Evolutionary conservation across 1,139 yeast genomes (phyloP), one percentile per base, ranked within the genome.

Genomic region (Trichomonascaceae sp.): DNA sequence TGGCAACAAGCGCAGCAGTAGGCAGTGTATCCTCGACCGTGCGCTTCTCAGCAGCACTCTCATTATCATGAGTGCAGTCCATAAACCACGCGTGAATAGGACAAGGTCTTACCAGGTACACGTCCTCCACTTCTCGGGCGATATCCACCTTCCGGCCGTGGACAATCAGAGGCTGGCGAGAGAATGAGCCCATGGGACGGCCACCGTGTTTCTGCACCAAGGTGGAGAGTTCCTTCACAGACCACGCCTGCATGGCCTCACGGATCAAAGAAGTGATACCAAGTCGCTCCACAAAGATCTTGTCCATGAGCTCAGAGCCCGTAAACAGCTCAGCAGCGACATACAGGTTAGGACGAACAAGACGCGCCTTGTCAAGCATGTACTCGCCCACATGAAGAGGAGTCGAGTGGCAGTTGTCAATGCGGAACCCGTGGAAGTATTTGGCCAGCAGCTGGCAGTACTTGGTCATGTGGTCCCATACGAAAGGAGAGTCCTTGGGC

Each of bases 21-120:
- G 96, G 93, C 32, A 89, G 64, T 0, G 97, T 85, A 51, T 89
- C 98, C 53, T 87, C 95, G 1, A 84, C 78, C 0, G 95, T 85
- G 52, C 97, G 71, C 59, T 80, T 84, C 48, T 87, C 93, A 28
- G 68, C 69, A 2, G 97, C 94, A 26, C 75, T 77, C 56, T 84
- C 92, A 51, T 89, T 89, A 56, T 89, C 98, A 56, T 89, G 98
- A 3, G 97, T 87, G 50, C 96, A 87, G 54, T 89, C 98, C 96
- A 89, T 87, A 49, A 89, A 80, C 47, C 89, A 64, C 0, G 97
- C 95, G 57, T 85, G 97, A 3, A 94, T 93, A 11, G 76, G 74
- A 29, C 76, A 71, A 5, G 74, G 64, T 1, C 74, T 66, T 34
- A 82, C 66, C 11, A 74, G 65, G 44, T 67, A 69, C 13, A 44